These are phyloP conservation scores for Cornus kousa DNA, from an alignment of 148 eudicot genomes.

Conservation along the genomic window DNA sequence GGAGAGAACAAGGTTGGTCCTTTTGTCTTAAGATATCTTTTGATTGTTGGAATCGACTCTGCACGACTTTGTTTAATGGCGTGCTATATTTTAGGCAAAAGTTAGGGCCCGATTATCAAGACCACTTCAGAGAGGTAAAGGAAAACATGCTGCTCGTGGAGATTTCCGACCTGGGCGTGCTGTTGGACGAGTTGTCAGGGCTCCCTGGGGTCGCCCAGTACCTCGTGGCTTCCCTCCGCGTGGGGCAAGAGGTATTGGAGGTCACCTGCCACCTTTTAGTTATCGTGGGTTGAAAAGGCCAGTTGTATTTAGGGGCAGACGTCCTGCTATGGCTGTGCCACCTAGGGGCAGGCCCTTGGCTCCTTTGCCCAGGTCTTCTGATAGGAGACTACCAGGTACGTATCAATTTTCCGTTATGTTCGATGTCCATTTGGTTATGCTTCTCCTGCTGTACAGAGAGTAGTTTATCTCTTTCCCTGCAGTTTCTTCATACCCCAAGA, in stretches of 20 bases:
- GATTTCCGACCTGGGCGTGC: slow-evolving; percentile 54
- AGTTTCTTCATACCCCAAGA: slow-evolving; percentile 82
- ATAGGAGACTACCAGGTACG: slow-evolving; percentile 89
- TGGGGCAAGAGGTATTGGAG: slow-evolving; percentile 40
- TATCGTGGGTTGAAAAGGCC: slow-evolving; percentile 70
- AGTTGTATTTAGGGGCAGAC: slow-evolving; percentile 53
- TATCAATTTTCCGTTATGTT: neutral
- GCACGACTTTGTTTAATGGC: neutral
- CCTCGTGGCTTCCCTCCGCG: slow-evolving; percentile 63
- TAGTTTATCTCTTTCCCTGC: slow-evolving; percentile 16
- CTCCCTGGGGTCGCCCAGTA: slow-evolving; percentile 74
- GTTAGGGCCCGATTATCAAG: slow-evolving; percentile 93
- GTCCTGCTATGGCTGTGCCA: slow-evolving; percentile 55
- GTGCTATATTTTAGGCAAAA: slow-evolving; percentile 53
- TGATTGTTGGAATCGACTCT: neutral
- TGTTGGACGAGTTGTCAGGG: slow-evolving; percentile 46
- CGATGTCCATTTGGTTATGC: neutral
- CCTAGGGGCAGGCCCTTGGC: slow-evolving; percentile 66
- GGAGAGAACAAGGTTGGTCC: slow-evolving; percentile 75
- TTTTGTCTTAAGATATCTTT: slow-evolving; percentile 5
- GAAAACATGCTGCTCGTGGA: slow-evolving; percentile 53
- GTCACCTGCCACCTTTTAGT: slow-evolving; percentile 49
- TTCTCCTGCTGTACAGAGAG: neutral
- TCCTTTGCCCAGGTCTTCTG: slow-evolving; percentile 78
- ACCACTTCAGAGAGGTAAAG: slow-evolving; percentile 86